These are phyloP conservation scores for Pseudonectria foliicola DNA, from an alignment of 2,329 filamentous ascomycete species.

Conservation along the genomic window DNA sequence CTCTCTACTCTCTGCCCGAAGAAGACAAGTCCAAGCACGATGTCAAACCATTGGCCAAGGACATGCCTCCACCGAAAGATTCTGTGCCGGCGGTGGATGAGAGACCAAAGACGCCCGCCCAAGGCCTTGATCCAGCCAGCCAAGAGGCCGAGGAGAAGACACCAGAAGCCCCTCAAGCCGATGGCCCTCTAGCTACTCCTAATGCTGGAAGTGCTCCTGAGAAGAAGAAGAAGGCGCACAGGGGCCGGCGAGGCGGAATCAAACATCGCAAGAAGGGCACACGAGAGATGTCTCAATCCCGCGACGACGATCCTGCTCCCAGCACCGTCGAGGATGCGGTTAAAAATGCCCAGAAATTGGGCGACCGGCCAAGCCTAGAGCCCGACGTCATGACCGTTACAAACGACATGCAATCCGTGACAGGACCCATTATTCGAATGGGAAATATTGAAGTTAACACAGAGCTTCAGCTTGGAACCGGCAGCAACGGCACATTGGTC, in stretches of 20 bases:
- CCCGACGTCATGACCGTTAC: slow-evolving; percentile 54
- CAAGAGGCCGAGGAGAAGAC: not conserved
- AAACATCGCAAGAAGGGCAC: slow-evolving; percentile 56
- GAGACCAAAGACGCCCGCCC: not conserved
- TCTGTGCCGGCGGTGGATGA: slow-evolving; percentile 1
- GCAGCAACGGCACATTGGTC: slow-evolving; percentile 95
- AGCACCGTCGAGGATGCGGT: slow-evolving; percentile 56
- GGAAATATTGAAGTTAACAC: slow-evolving; percentile 58
- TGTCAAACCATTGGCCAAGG: slow-evolving; percentile 2
- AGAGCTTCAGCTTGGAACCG: slow-evolving; percentile 60
- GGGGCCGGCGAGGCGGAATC: slow-evolving; percentile 64
- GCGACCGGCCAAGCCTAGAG: slow-evolving; percentile 46
- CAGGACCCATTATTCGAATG: slow-evolving; percentile 52
- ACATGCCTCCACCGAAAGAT: slow-evolving; percentile 3
- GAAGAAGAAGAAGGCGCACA: slow-evolving; percentile 62
- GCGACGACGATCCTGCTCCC: slow-evolving; percentile 37
- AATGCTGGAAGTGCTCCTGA: slow-evolving; percentile 22
- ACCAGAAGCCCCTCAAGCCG: not conserved
- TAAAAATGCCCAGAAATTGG: slow-evolving; percentile 51
- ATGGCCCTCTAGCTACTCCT: not conserved
- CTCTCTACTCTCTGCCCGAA: slow-evolving; percentile 1
- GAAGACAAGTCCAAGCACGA: too few relatives aligned
- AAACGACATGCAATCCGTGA: slow-evolving; percentile 52
- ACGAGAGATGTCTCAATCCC: slow-evolving; percentile 44
- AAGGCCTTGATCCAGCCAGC: not conserved